Evolutionary conservation across 1,284 basidiomycete species (phyloP), one percentile per base, ranked within the genome.

Genomic region (Pulveroboletus sp.): DNA sequence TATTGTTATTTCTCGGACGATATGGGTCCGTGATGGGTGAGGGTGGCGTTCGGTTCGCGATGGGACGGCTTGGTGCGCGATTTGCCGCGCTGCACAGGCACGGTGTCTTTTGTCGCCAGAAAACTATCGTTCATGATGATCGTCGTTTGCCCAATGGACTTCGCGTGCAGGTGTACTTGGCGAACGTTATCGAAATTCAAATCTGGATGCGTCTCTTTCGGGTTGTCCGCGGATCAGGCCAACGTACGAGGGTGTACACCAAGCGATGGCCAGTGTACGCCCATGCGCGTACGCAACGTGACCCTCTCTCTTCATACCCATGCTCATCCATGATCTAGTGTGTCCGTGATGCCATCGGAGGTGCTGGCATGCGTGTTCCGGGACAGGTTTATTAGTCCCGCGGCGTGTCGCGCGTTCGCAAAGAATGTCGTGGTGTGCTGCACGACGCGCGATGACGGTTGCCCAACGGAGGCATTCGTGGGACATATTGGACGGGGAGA

Each of bases 191-290:
- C 36, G 13, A 40, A 50, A 45, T 10, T 19, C n/a, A 9, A 65
- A 66, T 66, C 64, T 61, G 66, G 63, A 68, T 68, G 21, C 3
- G 16, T 24, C 57, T 52, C 29, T 62, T 65, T 67, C 48, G 54
- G 54, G 63, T 40, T 48, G 56, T 65, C 62, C 68, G 62, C 67
- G 65, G 68, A 67, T 70, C 65, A 65, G 44, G 42, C 48, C 52
- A 53, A 53, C 48, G 53, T 48, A 43, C 50, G 37, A 33, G 56
- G 32, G 16, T 53, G 37, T 39, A 35, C 32, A 29, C 29, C 29
- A 29, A 29, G 26, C 26, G 3, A 26, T 26, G 21, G 21, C 21
- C 21, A 21, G 21, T 21, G 21, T 21, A 21, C 21, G 21, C 21
- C 21, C 21, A 21, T 21, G 21, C 21, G 21, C 21, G 21, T 21